Evolutionary conservation across 75 land plant genomes (phyloP), one percentile per base, ranked within the genome.

Genomic region (Picea sitchensis): DNA sequence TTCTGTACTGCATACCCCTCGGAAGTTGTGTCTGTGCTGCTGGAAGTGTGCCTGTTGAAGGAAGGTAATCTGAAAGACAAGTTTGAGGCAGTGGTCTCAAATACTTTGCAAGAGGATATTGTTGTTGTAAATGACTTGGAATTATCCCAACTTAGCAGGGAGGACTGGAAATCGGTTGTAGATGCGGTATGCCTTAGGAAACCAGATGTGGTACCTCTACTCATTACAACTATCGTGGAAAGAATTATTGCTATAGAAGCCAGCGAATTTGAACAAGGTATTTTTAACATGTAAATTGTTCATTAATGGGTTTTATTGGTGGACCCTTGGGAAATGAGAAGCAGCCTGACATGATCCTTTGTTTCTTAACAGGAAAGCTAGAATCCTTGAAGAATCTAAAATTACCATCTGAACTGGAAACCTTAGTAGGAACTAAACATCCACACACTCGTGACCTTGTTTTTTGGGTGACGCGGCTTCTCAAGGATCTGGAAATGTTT

Each of bases 21-120:
- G 54, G 96, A 92, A 78, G 79, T 94, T 41, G 91, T 84, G 21
- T 77, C 86, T 47, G 75, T 89, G 15, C 62, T 92, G 80, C 63
- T 94, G 63, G 90, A 89, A 12, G 77, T 76, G 38, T 83, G 91
- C 31, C 78, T 81, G 15, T 31, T 85, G 58, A 86, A 87, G 65
- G 65, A 81, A 31, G 47, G 76, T 20, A 41, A 79, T 41, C 75
- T 63, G 14, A 17, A 18, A 71, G 18, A 41, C 73, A 41, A n/a
- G 2, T 71, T 14, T 18, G 36, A 41, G 12, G 12, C 51, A 1
- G 15, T 41, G 12, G 6, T 71, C 73, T 41, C 21, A n/a, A 71
- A 71, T 20, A 17, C 13, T 44, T 18, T 64, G 68, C 13, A 17
- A 30, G 79, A 62, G 36, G 79, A 78, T 69, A 21, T 72, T 14